Evolutionary conservation across 2,329 filamentous ascomycete species (phyloP).

Genomic region (Aspergillus hiratsukae): DNA sequence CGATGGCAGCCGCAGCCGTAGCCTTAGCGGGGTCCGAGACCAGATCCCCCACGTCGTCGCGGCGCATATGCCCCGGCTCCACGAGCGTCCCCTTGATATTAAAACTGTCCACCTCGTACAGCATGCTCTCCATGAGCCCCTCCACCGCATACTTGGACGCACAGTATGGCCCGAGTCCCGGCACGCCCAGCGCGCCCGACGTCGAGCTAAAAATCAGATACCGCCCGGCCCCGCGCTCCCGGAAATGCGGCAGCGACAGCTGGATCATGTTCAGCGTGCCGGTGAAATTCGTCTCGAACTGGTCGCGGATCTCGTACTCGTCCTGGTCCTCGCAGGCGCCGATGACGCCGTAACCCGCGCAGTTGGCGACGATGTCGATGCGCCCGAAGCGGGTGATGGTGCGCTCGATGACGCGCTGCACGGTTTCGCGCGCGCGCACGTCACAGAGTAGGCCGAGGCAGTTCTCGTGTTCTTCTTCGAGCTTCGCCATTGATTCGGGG

Average conservation of each 20-base stretch:
- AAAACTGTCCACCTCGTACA: slow-evolving; percentile 89
- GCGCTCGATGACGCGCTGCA: slow-evolving; percentile 64
- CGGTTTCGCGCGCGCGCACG: slow-evolving; percentile 75
- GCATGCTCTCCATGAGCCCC: slow-evolving; percentile 90
- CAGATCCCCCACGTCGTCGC: slow-evolving; percentile 60
- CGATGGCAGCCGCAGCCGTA: slow-evolving; percentile 19
- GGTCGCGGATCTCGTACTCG: slow-evolving; percentile 87
- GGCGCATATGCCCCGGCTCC: slow-evolving; percentile 80
- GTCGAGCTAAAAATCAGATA: slow-evolving; percentile 96
- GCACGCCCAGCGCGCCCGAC: slow-evolving; percentile 85
- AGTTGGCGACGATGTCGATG: slow-evolving; percentile 88
- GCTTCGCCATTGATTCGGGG: slow-evolving; percentile 65
- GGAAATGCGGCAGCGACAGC: slow-evolving; percentile 79
- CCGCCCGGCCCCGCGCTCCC: slow-evolving; percentile 67
- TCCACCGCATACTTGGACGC: slow-evolving; percentile 97
- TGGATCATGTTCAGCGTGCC: slow-evolving; percentile 93
- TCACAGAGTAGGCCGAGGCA: slow-evolving; percentile 84
- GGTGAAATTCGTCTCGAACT: slow-evolving; percentile 98
- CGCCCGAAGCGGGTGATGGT: slow-evolving; percentile 72
- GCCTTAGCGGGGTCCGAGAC: too few relatives aligned
- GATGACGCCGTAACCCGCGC: slow-evolving; percentile 91
- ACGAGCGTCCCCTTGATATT: slow-evolving; percentile 93
- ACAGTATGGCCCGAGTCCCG: slow-evolving; percentile 88
- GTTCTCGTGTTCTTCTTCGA: slow-evolving; percentile 55
- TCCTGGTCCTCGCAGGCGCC: slow-evolving; percentile 96